These are phyloP conservation scores for Dactylonectria macrodidyma DNA, from an alignment of 2,329 filamentous ascomycete genomes.

Conservation along the genomic window DNA sequence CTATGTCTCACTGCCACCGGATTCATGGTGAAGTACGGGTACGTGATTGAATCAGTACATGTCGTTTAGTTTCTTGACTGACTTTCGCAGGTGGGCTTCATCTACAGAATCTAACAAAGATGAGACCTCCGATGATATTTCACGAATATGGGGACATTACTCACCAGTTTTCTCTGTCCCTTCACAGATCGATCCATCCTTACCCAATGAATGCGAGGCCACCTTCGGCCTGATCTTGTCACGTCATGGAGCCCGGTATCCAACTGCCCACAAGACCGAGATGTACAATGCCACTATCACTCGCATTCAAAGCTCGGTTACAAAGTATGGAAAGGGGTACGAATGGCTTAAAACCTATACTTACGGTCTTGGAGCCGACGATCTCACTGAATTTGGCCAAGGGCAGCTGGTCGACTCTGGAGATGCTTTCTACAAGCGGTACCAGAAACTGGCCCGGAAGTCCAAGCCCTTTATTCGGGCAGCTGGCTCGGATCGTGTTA, in stretches of 20 bases:
- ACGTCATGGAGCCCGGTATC: constrained; percentile 87
- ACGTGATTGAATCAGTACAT: background rate
- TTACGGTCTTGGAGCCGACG: constrained; percentile 79
- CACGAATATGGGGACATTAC: constrained; percentile 88
- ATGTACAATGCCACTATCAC: constrained; percentile 75
- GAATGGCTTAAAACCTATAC: constrained; percentile 80
- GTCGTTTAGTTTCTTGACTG: background rate
- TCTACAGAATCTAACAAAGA: constrained; percentile 45
- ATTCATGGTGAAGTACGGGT: constrained; percentile 7
- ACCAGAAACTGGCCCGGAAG: constrained; percentile 71
- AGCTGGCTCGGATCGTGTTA: constrained; percentile 78
- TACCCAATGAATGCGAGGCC: constrained; percentile 79
- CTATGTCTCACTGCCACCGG: constrained; percentile 10
- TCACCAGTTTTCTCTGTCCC: constrained; percentile 86
- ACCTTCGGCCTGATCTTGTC: constrained; percentile 88
- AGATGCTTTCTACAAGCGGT: constrained; percentile 81
- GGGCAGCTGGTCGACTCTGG: constrained; percentile 82
- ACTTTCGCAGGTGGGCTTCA: constrained; percentile 23
- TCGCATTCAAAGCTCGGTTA: constrained; percentile 72
- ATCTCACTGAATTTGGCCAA: constrained; percentile 77
- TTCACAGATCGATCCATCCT: constrained; percentile 71
- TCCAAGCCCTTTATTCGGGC: constrained; percentile 80
- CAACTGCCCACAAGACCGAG: constrained; percentile 77
- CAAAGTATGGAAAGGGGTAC: constrained; percentile 73
- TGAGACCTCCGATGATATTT: constrained; percentile 67